Evolutionary conservation across 331 rosid genomes (phyloP), one percentile per base, ranked within the genome.

Genomic region (Cydonia oblonga): DNA sequence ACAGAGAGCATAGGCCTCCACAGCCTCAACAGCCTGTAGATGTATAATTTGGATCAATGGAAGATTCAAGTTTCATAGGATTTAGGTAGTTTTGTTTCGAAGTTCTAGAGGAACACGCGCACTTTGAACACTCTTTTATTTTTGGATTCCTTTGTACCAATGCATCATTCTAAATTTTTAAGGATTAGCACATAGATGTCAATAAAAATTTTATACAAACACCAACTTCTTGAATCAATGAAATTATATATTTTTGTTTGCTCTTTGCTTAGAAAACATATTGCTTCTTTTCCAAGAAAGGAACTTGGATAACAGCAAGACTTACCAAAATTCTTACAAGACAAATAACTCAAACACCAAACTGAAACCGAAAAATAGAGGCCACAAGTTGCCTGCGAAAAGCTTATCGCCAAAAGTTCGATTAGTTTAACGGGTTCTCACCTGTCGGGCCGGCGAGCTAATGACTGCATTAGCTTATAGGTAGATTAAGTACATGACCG

Each of bases 1-100:
- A 88, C 19, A 86, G 98, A 86, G 97, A 89, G 75, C 81, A 26
- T 74, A 90, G 86, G 53, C 69, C 85, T 76, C 90, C 54, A 16
- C 54, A 77, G 68, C 70, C 87, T 70, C 86, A 73, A 56, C 66
- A 76, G 22, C 52, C 74, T 52, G 79, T 73, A 69, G 77, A 88
- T 82, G 92, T 90, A 63, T 87, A 81, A 74, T 8, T 72, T 14
- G 62, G 64, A 66, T 67, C 59, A 60, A 30, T 69, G 20, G 40
- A 61, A 29, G 40, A 19, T 28, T 61, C 6, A 25, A 11, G 57
- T 42, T 71, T n/a, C 44, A 60, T 60, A 26, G 60, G 42, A 16
- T 60, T 59, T 72, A 42, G 68, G 26, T 25, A 49, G 20, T 18
- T 38, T 59, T 72, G 44, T 28, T 26, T 42, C 20, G 8, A 60